Evolutionary conservation across 2,329 filamentous ascomycete genomes (phyloP).

Genomic region (Pyricularia sp.): DNA sequence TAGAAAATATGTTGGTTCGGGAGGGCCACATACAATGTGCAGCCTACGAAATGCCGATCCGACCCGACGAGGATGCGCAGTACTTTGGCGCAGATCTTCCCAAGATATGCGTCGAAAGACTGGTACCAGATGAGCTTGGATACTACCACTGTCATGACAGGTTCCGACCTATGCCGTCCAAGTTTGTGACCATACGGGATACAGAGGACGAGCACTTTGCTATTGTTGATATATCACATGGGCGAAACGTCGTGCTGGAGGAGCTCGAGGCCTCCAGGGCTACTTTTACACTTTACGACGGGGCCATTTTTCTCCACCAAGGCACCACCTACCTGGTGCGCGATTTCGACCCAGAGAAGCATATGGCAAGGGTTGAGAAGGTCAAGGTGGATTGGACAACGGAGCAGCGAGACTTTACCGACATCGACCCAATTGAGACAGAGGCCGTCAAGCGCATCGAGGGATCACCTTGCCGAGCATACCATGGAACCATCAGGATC

Average conservation of each 20-base stretch:
- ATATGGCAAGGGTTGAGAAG: conserved; percentile 77
- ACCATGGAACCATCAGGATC: conserved; percentile 79
- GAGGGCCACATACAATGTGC: conserved; percentile 96
- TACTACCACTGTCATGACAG: conserved; percentile 87
- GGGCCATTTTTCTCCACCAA: conserved; percentile 93
- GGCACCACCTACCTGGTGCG: conserved; percentile 88
- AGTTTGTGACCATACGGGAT: conserved; percentile 79
- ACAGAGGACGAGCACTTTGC: conserved; percentile 88
- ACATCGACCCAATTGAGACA: conserved; percentile 88
- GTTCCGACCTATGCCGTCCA: conserved; percentile 77
- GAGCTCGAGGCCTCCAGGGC: conserved; percentile 95
- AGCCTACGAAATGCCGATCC: conserved; percentile 88
- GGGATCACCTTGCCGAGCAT: conserved; percentile 58
- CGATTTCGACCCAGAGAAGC: conserved; percentile 72
- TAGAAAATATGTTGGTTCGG: conserved; percentile 82
- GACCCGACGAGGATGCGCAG: conserved; percentile 59
- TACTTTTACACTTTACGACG: conserved; percentile 93
- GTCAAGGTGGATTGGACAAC: conserved; percentile 96
- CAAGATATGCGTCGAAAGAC: conserved; percentile 62
- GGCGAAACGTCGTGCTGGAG: conserved; percentile 77
- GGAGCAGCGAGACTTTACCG: conserved; percentile 83
- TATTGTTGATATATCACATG: conserved; percentile 78
- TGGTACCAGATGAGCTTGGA: conserved; percentile 64
- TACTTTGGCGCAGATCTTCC: conserved; percentile 74
- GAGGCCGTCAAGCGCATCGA: conserved; percentile 71